Conservation (phyloP, 2,329 filamentous ascomycete genomes). For the Juglanconis sp. region DNA sequence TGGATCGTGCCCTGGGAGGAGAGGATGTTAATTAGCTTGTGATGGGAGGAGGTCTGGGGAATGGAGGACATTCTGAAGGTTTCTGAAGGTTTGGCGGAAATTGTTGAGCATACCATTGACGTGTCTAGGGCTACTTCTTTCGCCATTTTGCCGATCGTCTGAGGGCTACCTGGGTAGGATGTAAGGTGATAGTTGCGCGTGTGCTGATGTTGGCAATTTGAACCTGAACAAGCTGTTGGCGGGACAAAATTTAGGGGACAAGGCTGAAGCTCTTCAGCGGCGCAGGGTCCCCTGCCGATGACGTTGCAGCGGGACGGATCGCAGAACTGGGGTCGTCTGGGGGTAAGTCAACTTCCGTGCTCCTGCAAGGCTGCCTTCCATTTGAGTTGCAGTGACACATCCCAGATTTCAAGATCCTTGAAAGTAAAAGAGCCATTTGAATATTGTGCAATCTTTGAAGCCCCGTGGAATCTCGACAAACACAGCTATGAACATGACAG, state of each 20-base stretch:
- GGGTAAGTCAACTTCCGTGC: not conserved
- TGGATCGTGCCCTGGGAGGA: constrained; percentile 68
- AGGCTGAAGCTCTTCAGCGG: not conserved
- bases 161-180: not conserved
- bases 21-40: constrained; percentile 2
- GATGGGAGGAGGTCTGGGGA: not conserved
- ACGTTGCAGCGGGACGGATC: not conserved
- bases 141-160: constrained; percentile 52
- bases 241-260: not conserved
- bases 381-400: not conserved
- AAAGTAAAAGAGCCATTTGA: not conserved
- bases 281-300: constrained; percentile 1
- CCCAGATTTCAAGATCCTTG: not conserved
- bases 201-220: not conserved
- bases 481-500: not conserved
- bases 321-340: not conserved
- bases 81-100: too few species aligned
- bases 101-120: constrained; percentile 61
- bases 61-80: not conserved
- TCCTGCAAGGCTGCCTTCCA: not conserved
- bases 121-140: constrained; percentile 81
- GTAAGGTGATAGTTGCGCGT: not conserved
- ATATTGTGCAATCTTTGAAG: not conserved
- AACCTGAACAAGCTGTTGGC: not conserved
- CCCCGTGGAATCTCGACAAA: too few species aligned